Evolutionary conservation across 2,329 filamentous ascomycete genomes (phyloP).

Genomic region (Calonectria crousiana): DNA sequence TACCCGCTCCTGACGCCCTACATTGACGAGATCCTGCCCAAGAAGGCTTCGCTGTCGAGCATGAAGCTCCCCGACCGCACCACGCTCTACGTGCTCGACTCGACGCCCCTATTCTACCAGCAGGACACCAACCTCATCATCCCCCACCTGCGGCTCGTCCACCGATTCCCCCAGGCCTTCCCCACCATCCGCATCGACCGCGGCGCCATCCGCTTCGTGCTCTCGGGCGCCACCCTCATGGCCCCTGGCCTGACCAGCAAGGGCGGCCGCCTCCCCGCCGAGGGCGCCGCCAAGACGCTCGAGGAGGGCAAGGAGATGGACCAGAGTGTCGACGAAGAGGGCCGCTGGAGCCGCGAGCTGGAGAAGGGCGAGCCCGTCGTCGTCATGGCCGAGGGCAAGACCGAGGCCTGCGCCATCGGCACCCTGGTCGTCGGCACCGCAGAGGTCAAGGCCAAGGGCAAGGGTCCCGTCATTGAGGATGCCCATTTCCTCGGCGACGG

Average conservation of each 20-base stretch:
- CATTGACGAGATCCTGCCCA: constrained; percentile 95
- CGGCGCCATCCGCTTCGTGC: constrained; percentile 95
- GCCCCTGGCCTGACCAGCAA: constrained; percentile 89
- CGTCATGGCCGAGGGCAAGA: constrained; percentile 92
- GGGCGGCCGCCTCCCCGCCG: constrained; percentile 82
- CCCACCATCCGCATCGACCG: constrained; percentile 90
- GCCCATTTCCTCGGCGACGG: constrained; percentile 96
- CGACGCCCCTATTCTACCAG: constrained; percentile 90
- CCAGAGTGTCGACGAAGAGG: constrained; percentile 60
- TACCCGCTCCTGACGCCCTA: constrained; percentile 88
- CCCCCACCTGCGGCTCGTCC: constrained; percentile 89
- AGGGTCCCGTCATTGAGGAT: constrained; percentile 93
- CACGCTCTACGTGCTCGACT: constrained; percentile 86
- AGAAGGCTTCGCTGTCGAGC: constrained; percentile 90
- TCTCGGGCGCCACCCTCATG: constrained; percentile 95
- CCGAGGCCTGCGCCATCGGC: constrained; percentile 90
- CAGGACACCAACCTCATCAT: constrained; percentile 80
- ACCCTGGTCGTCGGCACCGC: constrained; percentile 85
- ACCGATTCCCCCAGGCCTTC: constrained; percentile 89
- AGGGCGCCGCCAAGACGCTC: constrained; percentile 49
- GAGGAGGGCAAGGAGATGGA: constrained; percentile 58
- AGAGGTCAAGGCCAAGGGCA: constrained; percentile 94
- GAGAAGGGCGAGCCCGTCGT: constrained; percentile 87
- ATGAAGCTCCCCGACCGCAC: constrained; percentile 94
- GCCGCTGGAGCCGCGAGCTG: constrained; percentile 75